Conservation (phyloP, 352 stramenopile genomes). For the Globisporangium ultimum region DNA sequence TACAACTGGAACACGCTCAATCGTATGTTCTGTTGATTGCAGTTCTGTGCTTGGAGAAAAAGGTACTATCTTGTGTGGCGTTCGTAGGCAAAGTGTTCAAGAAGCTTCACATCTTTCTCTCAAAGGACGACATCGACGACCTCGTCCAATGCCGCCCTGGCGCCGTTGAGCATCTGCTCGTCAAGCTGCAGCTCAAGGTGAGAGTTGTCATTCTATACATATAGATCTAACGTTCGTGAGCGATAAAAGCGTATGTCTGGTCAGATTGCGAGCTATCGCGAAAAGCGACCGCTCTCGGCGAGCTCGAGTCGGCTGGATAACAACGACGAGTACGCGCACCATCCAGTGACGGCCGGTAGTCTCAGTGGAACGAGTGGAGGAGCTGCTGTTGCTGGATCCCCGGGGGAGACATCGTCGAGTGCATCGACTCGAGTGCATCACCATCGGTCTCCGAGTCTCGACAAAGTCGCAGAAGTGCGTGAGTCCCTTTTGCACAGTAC, state of each 20-base stretch:
- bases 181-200: slow-evolving; percentile 90
- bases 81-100: slow-evolving; percentile 78
- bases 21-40: slow-evolving; percentile 26
- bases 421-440: not conserved
- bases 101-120: slow-evolving; percentile 78
- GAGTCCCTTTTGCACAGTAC: slow-evolving; percentile 21
- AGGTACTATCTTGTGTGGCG: not conserved
- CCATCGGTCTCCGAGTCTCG: slow-evolving; percentile 13
- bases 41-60: not conserved
- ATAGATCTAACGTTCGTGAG: not conserved
- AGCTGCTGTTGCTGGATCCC: slow-evolving; percentile 2
- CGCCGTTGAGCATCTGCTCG: slow-evolving; percentile 89
- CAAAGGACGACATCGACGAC: slow-evolving; percentile 90
- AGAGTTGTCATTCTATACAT: not conserved
- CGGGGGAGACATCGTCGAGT: slow-evolving; percentile 1
- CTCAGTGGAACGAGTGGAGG: not conserved
- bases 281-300: slow-evolving; percentile 44
- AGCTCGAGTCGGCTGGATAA: slow-evolving; percentile 16
- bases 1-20: slow-evolving; percentile 97
- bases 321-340: slow-evolving; percentile 29
- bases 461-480: slow-evolving; percentile 40
- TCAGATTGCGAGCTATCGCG: slow-evolving; percentile 79
- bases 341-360: not conserved
- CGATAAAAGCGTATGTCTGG: slow-evolving; percentile 6
- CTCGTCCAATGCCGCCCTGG: slow-evolving; percentile 87